A percentile compares a stretch with the other conserved stretches of the same genome.
These are phyloP conservation scores for Trypanosomatidae sp. DNA, from an alignment of 208 protist genomes.

Conservation along the genomic window DNA sequence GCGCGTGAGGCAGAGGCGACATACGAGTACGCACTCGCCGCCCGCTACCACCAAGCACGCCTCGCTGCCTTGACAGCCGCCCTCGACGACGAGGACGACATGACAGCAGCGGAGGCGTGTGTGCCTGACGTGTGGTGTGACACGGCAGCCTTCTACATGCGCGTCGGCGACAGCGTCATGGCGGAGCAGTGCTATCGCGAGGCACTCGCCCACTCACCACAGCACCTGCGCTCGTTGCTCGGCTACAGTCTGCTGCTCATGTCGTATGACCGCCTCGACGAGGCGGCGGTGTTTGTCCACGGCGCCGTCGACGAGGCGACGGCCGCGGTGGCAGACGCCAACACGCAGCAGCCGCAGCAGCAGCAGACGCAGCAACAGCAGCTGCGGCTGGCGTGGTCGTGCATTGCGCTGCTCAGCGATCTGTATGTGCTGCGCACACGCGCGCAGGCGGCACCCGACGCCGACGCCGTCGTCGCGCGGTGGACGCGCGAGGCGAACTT, in stretches of 20 bases:
- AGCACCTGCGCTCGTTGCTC: conserved; percentile 35
- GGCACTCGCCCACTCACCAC: conserved; percentile 55
- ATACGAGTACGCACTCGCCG: conserved; percentile 37
- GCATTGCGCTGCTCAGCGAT: conserved; percentile 50
- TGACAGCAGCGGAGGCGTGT: background rate
- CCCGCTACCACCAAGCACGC: conserved; percentile 66
- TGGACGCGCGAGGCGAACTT: conserved; percentile 45
- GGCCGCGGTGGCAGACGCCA: background rate
- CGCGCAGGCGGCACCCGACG: conserved; percentile 23
- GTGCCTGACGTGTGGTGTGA: conserved; percentile 49
- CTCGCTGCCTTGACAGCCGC: conserved; percentile 14
- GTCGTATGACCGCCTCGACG: conserved; percentile 50
- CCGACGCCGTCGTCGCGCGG: conserved; percentile 16
- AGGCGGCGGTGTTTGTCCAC: conserved; percentile 84
- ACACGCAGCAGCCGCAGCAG: background rate
- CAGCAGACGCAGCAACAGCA: background rate
- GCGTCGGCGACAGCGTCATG: conserved; percentile 49
- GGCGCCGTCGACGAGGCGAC: conserved; percentile 42
- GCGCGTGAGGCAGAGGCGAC: conserved; percentile 71
- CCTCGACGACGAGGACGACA: background rate
- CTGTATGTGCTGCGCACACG: conserved; percentile 27
- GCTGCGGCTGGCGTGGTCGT: conserved; percentile 48
- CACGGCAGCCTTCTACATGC: conserved; percentile 63
- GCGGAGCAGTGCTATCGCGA: conserved; percentile 87
- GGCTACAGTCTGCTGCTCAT: conserved; percentile 76